Conservation (phyloP, 176 grass and related monocot species). For the Musa troglodytarum region DNA sequence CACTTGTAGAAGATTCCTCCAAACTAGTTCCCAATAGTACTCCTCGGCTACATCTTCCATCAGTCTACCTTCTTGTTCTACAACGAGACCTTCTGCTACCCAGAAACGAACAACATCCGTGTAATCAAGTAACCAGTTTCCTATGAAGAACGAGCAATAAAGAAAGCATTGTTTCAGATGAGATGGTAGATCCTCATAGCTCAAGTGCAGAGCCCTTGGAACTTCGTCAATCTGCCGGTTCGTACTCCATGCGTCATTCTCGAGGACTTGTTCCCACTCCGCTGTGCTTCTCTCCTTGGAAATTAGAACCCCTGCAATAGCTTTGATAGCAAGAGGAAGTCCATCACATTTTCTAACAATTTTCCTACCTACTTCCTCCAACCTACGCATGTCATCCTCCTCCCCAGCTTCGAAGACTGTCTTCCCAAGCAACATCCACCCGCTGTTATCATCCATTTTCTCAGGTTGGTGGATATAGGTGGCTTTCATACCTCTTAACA, state of each 20-base stretch:
- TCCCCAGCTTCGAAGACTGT: conserved; percentile 17
- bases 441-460: conserved; percentile 11
- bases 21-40: conserved; percentile 29
- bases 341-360: conserved; percentile 36
- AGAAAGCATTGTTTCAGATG: neutral
- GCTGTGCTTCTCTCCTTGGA: neutral
- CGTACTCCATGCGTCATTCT: conserved; percentile 30
- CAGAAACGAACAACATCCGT: neutral
- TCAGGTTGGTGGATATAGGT: conserved; percentile 19
- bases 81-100: conserved; percentile 3
- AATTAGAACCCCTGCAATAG: conserved; percentile 23
- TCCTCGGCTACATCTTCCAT: conserved; percentile 36
- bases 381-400: conserved; percentile 17
- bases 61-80: neutral
- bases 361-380: neutral
- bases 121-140: too few species aligned
- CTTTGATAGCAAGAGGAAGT: conserved; percentile 36
- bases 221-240: conserved; percentile 2
- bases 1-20: conserved; percentile 28
- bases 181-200: conserved; percentile 29
- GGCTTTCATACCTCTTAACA: conserved; percentile 16
- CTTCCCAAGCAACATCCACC: conserved; percentile 32
- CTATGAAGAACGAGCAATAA: too few species aligned
- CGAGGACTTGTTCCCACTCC: conserved; percentile 19
- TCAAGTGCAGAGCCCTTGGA: conserved; percentile 21